phyloP scores from a whole-genome alignment of 1,284 basidiomycete genomes.

The Cryptococcus wingfieldii region DNA sequence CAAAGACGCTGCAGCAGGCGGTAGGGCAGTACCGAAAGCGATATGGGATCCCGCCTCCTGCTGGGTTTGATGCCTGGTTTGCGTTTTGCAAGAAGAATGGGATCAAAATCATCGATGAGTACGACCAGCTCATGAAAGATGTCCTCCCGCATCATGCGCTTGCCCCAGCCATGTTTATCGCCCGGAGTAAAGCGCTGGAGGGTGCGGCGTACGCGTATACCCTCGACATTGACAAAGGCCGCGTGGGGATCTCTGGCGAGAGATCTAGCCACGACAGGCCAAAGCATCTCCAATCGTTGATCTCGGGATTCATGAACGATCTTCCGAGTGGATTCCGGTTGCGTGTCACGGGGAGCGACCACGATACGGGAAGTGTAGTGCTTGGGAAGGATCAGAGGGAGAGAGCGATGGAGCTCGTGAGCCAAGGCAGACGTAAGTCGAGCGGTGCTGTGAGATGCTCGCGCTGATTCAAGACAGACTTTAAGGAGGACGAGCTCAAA shows the following conservation, averaged over 20 bases:
- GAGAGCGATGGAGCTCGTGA: constrained; percentile 45
- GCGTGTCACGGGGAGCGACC: constrained; percentile 43
- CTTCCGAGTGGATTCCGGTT: constrained; percentile 39
- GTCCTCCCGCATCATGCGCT: constrained; percentile 45
- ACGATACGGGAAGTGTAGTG: constrained; percentile 47
- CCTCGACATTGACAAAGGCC: constrained; percentile 25
- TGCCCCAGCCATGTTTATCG: constrained; percentile 32
- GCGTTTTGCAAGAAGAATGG: constrained; percentile 64
- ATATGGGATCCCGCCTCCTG: constrained; percentile 51
- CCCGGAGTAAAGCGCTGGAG: constrained; percentile 29
- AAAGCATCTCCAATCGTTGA: constrained; percentile 29
- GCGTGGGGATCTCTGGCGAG: constrained; percentile 28
- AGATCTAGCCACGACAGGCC: constrained; percentile 30
- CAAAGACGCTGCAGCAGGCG: constrained; percentile 56
- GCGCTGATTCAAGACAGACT: constrained; percentile 32
- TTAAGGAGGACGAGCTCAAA: constrained; percentile 44
- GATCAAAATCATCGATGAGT: constrained; percentile 73
- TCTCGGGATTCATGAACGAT: constrained; percentile 36
- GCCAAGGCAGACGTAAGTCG: constrained; percentile 45
- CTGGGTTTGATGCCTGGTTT: constrained; percentile 51
- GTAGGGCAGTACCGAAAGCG: constrained; percentile 58
- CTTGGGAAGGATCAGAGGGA: constrained; percentile 48
- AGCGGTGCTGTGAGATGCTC: neutral
- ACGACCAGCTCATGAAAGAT: constrained; percentile 47
- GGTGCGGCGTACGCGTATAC: constrained; percentile 37